Evolutionary conservation across 495 filamentous ascomycete genomes (phyloP).

Genomic region (Penicillium canescens): DNA sequence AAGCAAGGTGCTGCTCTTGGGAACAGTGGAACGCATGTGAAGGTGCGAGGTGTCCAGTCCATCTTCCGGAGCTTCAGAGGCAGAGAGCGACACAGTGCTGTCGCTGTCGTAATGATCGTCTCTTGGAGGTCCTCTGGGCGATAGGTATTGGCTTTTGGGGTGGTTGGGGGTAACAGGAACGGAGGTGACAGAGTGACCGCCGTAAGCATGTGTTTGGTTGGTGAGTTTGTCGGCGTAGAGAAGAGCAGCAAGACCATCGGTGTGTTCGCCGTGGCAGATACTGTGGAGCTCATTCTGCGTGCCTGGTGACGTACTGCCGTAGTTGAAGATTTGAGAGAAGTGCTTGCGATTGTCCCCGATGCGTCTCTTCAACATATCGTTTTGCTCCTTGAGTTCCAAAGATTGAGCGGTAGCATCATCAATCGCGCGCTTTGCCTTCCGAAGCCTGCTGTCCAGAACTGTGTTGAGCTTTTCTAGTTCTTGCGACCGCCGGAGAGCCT

Average conservation of each 20-base stretch:
- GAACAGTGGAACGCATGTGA: slow-evolving; percentile 25
- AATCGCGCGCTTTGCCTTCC: slow-evolving; percentile 73
- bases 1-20: slow-evolving; percentile 45
- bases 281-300: slow-evolving; percentile 48
- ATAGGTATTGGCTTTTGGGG: slow-evolving; percentile 53
- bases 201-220: slow-evolving; percentile 49
- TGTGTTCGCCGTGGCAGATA: slow-evolving; percentile 40
- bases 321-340: slow-evolving; percentile 65
- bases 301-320: slow-evolving; percentile 47
- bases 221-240: slow-evolving; percentile 73
- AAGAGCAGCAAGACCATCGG: slow-evolving; percentile 71
- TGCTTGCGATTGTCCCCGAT: slow-evolving; percentile 88
- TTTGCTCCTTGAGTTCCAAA: slow-evolving; percentile 62
- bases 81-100: slow-evolving; percentile 76
- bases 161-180: slow-evolving; percentile 73
- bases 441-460: slow-evolving; percentile 60
- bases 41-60: slow-evolving; percentile 6
- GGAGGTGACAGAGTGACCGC: slow-evolving; percentile 53
- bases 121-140: slow-evolving; percentile 55
- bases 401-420: slow-evolving; percentile 60
- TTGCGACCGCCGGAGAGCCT: slow-evolving; percentile 52
- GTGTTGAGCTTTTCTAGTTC: slow-evolving; percentile 65
- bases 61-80: slow-evolving; percentile 67
- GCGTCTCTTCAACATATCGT: slow-evolving; percentile 71
- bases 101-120: slow-evolving; percentile 66